A percentile compares a stretch with the other conserved stretches of the same genome.
These are phyloP conservation scores for Flagelloscypha sp. DNA, from an alignment of 768 basidiomycete species.

Conservation along the genomic window DNA sequence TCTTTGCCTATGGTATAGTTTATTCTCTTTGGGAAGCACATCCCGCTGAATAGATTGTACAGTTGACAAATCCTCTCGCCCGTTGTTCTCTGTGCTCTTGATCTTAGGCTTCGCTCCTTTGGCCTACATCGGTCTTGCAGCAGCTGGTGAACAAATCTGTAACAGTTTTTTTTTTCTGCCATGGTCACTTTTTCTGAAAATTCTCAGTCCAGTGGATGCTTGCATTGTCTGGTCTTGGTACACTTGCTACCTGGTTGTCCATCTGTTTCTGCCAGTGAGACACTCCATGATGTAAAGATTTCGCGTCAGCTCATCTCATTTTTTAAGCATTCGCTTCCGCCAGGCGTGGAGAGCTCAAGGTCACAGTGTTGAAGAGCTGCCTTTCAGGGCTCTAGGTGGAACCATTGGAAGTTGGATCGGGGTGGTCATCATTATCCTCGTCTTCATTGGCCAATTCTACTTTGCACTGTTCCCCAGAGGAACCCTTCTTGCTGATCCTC, in stretches of 20 bases:
- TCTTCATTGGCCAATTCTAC: conserved; percentile 40
- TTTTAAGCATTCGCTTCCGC: conserved; percentile 34
- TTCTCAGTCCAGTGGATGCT: conserved; percentile 32
- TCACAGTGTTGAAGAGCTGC: conserved; percentile 36
- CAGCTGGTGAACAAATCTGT: conserved; percentile 32
- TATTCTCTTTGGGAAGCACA: not conserved
- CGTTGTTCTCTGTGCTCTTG: conserved; percentile 30
- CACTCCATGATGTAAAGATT: not conserved
- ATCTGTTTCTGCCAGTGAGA: conserved; percentile 41
- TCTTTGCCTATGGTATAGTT: conserved; percentile 28
- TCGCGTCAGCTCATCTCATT: not conserved
- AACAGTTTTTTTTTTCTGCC: conserved; percentile 4
- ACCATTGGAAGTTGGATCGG: conserved; percentile 39
- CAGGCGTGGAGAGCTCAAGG: conserved; percentile 35
- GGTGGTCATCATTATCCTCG: conserved; percentile 29
- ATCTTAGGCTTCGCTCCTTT: conserved; percentile 31
- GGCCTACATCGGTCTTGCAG: conserved; percentile 30
- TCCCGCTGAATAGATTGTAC: not conserved
- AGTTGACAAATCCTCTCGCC: conserved; percentile 41
- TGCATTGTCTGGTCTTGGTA: conserved; percentile 38
- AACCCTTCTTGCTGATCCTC: not conserved
- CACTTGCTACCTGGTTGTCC: conserved; percentile 36
- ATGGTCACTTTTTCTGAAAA: not conserved
- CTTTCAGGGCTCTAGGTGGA: conserved; percentile 35
- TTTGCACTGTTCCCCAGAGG: conserved; percentile 20